phyloP scores from a whole-genome alignment of 2,329 filamentous ascomycete species.

The Paraconiothyrium brasiliense region DNA sequence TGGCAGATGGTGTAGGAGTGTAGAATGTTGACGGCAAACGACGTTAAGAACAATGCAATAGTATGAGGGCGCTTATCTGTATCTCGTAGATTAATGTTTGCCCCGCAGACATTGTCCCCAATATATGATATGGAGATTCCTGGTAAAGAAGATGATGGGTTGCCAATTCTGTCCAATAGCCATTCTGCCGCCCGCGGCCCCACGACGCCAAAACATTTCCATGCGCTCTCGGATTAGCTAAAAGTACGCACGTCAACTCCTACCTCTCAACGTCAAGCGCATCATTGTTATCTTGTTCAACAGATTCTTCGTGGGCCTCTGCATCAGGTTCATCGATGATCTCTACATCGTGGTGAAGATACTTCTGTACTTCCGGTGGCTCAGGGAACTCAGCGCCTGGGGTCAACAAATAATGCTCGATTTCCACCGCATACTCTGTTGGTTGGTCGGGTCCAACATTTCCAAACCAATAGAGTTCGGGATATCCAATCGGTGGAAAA shows the following conservation, averaged over 20 bases:
- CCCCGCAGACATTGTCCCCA: background rate
- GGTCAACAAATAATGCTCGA: background rate
- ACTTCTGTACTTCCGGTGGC: background rate
- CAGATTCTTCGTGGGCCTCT: no score
- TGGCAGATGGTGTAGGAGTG: background rate
- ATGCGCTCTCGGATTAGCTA: no score
- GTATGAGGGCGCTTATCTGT: background rate
- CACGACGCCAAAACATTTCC: background rate
- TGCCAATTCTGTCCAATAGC: constrained; percentile 6
- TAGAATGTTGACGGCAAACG: background rate
- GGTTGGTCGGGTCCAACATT: background rate
- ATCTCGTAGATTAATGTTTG: background rate
- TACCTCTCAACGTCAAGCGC: no score
- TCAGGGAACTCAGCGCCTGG: background rate
- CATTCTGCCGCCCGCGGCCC: constrained; percentile 8
- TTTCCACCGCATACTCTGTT: background rate
- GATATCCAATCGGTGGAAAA: no score
- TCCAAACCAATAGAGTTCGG: background rate
- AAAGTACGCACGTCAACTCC: no score
- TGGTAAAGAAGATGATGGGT: background rate
- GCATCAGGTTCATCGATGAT: no score
- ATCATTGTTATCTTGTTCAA: no score
- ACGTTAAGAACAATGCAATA: background rate
- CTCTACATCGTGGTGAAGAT: background rate
- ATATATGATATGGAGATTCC: background rate